Base-by-base conservation (phyloP, 208 protist genomes). In the Wallacemonas rigidus region DNA sequence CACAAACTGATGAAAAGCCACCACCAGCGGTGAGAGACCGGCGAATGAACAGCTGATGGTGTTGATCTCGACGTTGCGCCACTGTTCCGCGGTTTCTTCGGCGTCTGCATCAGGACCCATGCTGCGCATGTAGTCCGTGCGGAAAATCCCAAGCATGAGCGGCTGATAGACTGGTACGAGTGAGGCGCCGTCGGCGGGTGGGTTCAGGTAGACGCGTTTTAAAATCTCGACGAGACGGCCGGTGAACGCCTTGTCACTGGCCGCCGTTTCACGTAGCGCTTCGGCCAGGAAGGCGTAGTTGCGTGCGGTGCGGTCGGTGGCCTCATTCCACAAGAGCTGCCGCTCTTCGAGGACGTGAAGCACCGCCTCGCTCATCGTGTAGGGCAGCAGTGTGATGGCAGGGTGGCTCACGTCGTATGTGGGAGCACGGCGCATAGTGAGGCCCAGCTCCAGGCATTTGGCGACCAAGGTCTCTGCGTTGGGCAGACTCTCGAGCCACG, bases 31-130 rank as follows among this genome's bases (percentile, higher is more conserved):
- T 11, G 92, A 90, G 12, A 98, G 73, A 3, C 85, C 84, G 1
- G 87, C 93, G 72, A 99, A 99, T 64, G 92, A 93, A 71, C 92
- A 95, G 64, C 95, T 97, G 65, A 99, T 98, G 9, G 96, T 98
- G 82, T 99, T 99, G 53, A 99, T 88, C 77, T 99, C 98, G n/a
- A 99, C 96, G 79, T 99, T 98, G 71, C 91, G 93, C 85, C 85
- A 94, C 50, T 81, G 69, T 45, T 67, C 70, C 41, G 74, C 83
- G 5, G 67, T 78, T 48, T 77, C 83, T 4, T 36, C 56, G 7
- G 43, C 40, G 17, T 61, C 65, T 5, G 40, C 51, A 43, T 39
- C 67, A 44, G 26, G 63, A 51, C 80, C 69, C 36, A 79, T 50
- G 47, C 74, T 72, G 55, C 77, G 80, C 95, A 99, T 99, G 80